Evolutionary conservation across 257 asterid species (phyloP).

Genomic region (Avicennia marina): DNA sequence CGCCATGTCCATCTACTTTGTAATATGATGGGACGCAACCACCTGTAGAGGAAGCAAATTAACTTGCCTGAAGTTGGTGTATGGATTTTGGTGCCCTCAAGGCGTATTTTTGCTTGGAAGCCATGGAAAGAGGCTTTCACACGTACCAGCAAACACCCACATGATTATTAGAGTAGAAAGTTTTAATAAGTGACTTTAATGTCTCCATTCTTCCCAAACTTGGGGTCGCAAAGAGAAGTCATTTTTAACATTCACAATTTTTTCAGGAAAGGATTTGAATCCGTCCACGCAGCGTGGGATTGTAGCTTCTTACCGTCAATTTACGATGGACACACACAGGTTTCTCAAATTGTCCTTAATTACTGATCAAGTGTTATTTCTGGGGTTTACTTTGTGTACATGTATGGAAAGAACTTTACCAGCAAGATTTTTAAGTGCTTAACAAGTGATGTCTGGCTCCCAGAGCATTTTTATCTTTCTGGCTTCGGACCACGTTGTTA

Average conservation of each 20-base stretch:
- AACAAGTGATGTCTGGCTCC: too few relatives aligned
- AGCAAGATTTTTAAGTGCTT: too few relatives aligned
- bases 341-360: slow-evolving; percentile 7
- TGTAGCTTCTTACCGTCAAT: slow-evolving; percentile 25
- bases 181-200: slow-evolving; percentile 36
- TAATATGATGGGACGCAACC: slow-evolving; percentile 28
- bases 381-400: too few relatives aligned
- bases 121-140: slow-evolving; percentile 30
- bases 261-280: slow-evolving; percentile 18
- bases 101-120: slow-evolving; percentile 27
- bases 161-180: slow-evolving; percentile 29
- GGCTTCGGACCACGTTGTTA: too few relatives aligned
- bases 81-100: slow-evolving; percentile 25
- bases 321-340: slow-evolving; percentile 23
- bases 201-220: slow-evolving; percentile 23
- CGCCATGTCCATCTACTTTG: slow-evolving; percentile 21
- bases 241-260: slow-evolving; percentile 12
- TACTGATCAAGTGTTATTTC: not conserved
- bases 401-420: too few relatives aligned
- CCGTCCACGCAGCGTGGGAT: slow-evolving; percentile 31
- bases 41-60: slow-evolving; percentile 17
- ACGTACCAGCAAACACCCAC: slow-evolving; percentile 33
- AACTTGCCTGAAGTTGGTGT: slow-evolving; percentile 16
- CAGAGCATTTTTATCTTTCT: too few relatives aligned
- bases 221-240: slow-evolving; percentile 24